Conservation (phyloP, 2,329 filamentous ascomycete genomes). For the Harringtonia lauricola region DNA sequence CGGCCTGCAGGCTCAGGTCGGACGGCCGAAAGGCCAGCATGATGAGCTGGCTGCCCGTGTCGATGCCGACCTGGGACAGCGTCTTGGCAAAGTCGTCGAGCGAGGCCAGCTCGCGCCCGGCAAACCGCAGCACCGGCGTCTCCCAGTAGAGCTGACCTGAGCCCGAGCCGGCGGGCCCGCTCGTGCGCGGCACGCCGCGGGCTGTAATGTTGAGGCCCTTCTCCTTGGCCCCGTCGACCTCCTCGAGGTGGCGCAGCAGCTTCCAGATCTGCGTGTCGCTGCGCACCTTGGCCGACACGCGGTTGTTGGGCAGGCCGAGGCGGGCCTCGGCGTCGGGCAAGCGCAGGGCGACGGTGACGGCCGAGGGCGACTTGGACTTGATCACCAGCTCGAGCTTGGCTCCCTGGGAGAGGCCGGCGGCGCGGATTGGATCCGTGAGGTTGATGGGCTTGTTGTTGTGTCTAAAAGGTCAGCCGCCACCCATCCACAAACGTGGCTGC, state of each 20-base stretch:
- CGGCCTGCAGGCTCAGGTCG: conserved; percentile 69
- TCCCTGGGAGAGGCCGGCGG: conserved; percentile 71
- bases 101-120: conserved; percentile 66
- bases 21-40: conserved; percentile 67
- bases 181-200: conserved; percentile 58
- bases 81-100: conserved; percentile 84
- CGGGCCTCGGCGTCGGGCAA: conserved; percentile 61
- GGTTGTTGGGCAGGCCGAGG: conserved; percentile 45
- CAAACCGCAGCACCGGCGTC: conserved; percentile 71
- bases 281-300: conserved; percentile 74
- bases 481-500: not conserved
- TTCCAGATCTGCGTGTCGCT: conserved; percentile 86
- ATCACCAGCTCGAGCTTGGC: conserved; percentile 89
- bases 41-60: conserved; percentile 70
- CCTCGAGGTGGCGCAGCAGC: conserved; percentile 82
- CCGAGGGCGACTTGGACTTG: conserved; percentile 72
- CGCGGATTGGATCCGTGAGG: conserved; percentile 71
- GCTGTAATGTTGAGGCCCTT: conserved; percentile 70
- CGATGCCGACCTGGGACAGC: conserved; percentile 75
- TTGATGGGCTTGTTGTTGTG: conserved; percentile 79
- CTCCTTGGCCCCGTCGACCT: conserved; percentile 50
- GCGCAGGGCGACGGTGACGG: conserved; percentile 81
- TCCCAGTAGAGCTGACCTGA: conserved; percentile 81
- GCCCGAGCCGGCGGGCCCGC: conserved; percentile 35
- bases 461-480: conserved; percentile 26